A percentile compares a stretch with the other conserved stretches of the same genome.
phyloP scores from a whole-genome alignment of 2,329 filamentous ascomycete genomes.

The Sporothrix euskadiensis region DNA sequence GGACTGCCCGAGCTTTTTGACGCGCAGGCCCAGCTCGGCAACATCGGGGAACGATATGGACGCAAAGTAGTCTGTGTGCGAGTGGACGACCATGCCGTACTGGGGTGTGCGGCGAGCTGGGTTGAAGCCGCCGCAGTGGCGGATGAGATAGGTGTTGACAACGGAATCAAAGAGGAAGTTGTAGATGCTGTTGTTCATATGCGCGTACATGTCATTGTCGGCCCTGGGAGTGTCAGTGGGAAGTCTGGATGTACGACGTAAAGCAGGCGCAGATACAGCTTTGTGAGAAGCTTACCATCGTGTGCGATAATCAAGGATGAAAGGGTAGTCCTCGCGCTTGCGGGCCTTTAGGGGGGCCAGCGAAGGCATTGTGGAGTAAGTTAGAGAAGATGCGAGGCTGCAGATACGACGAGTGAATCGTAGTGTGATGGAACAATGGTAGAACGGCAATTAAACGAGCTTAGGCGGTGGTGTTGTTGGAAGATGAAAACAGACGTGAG shows the following conservation, averaged over 20 bases:
- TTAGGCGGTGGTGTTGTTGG: neutral
- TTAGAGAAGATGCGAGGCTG: neutral
- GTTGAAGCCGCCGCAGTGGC: constrained; percentile 66
- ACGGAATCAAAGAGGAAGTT: constrained; percentile 86
- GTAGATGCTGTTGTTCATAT: constrained; percentile 90
- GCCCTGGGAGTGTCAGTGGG: constrained; percentile 55
- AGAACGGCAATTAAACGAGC: neutral
- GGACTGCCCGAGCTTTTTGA: constrained; percentile 79
- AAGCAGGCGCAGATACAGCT: too few species aligned
- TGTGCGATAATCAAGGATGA: constrained; percentile 77
- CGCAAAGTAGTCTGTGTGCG: constrained; percentile 81
- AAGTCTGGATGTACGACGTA: neutral
- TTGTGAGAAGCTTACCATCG: constrained; percentile 64
- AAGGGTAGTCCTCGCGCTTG: constrained; percentile 71
- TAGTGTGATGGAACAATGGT: neutral
- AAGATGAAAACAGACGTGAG: neutral
- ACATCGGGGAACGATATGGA: constrained; percentile 79
- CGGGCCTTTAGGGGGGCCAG: constrained; percentile 57
- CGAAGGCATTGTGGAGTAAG: constrained; percentile 37
- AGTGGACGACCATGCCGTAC: constrained; percentile 82
- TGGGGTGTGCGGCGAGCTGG: constrained; percentile 68
- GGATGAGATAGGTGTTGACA: constrained; percentile 84
- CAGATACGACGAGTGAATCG: neutral
- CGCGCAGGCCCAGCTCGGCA: constrained; percentile 77
- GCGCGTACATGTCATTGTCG: constrained; percentile 93